A percentile compares a stretch with the other conserved stretches of the same genome.
Evolutionary conservation across 2,329 filamentous ascomycete genomes (phyloP).

Genomic region (Elsinoe australis): DNA sequence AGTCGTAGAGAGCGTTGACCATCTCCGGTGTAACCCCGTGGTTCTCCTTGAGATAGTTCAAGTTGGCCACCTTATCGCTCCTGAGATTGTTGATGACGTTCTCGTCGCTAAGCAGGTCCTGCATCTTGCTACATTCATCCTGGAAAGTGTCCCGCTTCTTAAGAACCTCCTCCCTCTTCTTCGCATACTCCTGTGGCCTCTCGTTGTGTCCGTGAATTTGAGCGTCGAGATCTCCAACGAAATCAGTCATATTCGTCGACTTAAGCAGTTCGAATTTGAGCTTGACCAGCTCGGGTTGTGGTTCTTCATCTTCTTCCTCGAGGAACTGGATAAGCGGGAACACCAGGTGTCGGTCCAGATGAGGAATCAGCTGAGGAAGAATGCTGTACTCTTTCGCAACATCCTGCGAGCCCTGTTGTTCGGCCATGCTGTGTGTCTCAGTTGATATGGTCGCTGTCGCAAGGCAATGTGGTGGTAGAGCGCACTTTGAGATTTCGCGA

Average conservation of each 20-base stretch:
- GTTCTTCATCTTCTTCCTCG: constrained; percentile 69
- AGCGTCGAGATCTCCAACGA: constrained; percentile 83
- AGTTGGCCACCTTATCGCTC: constrained; percentile 96
- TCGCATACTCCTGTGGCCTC: constrained; percentile 74
- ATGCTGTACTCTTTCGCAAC: constrained; percentile 68
- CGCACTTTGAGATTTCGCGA: constrained; percentile 18
- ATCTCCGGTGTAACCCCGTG: constrained; percentile 91
- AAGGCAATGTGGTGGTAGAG: constrained; percentile 3
- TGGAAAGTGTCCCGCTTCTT: constrained; percentile 74
- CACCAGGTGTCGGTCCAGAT: constrained; percentile 92
- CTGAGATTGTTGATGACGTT: constrained; percentile 84
- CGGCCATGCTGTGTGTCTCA: constrained; percentile 33
- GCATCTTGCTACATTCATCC: constrained; percentile 82
- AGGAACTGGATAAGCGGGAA: constrained; percentile 94
- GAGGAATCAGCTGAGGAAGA: constrained; percentile 78
- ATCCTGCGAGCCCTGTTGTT: constrained; percentile 37
- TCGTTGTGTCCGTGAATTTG: constrained; percentile 75
- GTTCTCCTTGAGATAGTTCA: constrained; percentile 95
- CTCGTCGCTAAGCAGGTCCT: constrained; percentile 75
- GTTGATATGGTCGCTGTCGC: constrained; percentile 18
- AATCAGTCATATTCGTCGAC: constrained; percentile 98
- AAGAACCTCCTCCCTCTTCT: constrained; percentile 84
- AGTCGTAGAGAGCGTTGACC: constrained; percentile 93
- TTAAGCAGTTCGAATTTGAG: constrained; percentile 91
- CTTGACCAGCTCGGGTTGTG: constrained; percentile 63